These are phyloP conservation scores for Moesziomyces parantarcticus DNA, from an alignment of 1,284 basidiomycete species.

Conservation along the genomic window DNA sequence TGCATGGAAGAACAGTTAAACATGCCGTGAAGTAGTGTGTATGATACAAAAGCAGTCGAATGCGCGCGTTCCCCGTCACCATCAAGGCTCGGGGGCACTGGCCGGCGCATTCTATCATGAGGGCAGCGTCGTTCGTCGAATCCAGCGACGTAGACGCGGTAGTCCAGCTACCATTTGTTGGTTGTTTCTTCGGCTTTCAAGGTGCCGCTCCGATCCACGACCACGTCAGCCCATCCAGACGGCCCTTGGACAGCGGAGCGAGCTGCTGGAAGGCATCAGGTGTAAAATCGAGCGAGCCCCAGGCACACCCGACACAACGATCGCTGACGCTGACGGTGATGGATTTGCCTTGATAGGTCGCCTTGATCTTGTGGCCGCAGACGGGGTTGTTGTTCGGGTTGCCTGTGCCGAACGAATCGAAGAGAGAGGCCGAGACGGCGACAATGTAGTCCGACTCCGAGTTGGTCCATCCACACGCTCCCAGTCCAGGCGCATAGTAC, in stretches of 20 bases:
- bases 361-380: slow-evolving; percentile 62
- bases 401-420: slow-evolving; percentile 49
- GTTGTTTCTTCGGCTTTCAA: slow-evolving; percentile 11
- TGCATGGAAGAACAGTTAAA: too few relatives aligned
- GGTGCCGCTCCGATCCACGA: slow-evolving; percentile 43
- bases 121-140: too few relatives aligned
- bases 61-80: too few relatives aligned
- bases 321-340: slow-evolving; percentile 58
- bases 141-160: slow-evolving; percentile 9
- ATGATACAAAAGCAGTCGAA: too few relatives aligned
- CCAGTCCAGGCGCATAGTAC: slow-evolving; percentile 59
- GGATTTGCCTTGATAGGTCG: slow-evolving; percentile 56
- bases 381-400: slow-evolving; percentile 63
- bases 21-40: too few relatives aligned
- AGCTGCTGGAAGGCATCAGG: slow-evolving; percentile 52
- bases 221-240: slow-evolving; percentile 53
- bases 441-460: slow-evolving; percentile 58
- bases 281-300: slow-evolving; percentile 57
- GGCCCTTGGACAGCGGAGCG: slow-evolving; percentile 39
- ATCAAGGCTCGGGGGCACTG: too few relatives aligned
- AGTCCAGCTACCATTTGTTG: background rate
- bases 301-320: slow-evolving; percentile 54
- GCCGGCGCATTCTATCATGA: too few relatives aligned
- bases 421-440: slow-evolving; percentile 55
- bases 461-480: slow-evolving; percentile 59